A percentile compares a stretch with the other conserved stretches of the same genome.
phyloP scores from a whole-genome alignment of 2,329 filamentous ascomycete species.

The Aurifilum marmelostoma region DNA sequence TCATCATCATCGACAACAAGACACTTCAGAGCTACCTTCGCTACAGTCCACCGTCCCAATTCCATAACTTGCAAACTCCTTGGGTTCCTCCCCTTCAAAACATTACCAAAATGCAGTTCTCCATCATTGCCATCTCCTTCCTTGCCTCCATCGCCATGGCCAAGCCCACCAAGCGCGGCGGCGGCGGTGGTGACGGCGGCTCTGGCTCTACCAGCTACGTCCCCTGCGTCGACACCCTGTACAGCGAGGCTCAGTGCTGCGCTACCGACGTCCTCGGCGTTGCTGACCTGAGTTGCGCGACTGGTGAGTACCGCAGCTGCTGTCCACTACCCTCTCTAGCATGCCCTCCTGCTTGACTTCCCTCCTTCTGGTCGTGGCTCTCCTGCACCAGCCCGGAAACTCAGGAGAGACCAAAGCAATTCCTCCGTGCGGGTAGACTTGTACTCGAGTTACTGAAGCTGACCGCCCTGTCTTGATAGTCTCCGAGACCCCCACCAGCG shows the following conservation, averaged over 20 bases:
- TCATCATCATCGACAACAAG: constrained; percentile 16
- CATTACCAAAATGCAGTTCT: constrained; percentile 22
- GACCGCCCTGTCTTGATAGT: constrained; percentile 2
- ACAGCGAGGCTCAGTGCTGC: constrained; percentile 14
- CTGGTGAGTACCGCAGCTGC: constrained; percentile 1
- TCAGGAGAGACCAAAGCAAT: neutral
- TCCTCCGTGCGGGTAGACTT: neutral
- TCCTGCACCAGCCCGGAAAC: neutral
- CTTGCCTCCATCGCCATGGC: constrained; percentile 27
- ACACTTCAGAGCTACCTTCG: neutral
- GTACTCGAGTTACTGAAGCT: neutral
- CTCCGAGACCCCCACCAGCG: neutral
- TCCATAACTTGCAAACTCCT: neutral
- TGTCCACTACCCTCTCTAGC: too few relatives aligned
- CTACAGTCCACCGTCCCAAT: neutral
- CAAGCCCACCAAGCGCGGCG: constrained; percentile 13
- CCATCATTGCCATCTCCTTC: constrained; percentile 18
- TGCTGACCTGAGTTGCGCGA: constrained; percentile 15
- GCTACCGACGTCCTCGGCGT: constrained; percentile 7
- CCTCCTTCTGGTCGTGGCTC: too few relatives aligned
- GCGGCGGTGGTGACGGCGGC: neutral
- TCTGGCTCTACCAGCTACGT: constrained; percentile 1
- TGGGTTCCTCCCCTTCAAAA: too few relatives aligned
- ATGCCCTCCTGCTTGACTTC: neutral
- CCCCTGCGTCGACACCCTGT: constrained; percentile 6